phyloP scores from a whole-genome alignment of 1,139 yeast genomes.

The Diutina sp. region DNA sequence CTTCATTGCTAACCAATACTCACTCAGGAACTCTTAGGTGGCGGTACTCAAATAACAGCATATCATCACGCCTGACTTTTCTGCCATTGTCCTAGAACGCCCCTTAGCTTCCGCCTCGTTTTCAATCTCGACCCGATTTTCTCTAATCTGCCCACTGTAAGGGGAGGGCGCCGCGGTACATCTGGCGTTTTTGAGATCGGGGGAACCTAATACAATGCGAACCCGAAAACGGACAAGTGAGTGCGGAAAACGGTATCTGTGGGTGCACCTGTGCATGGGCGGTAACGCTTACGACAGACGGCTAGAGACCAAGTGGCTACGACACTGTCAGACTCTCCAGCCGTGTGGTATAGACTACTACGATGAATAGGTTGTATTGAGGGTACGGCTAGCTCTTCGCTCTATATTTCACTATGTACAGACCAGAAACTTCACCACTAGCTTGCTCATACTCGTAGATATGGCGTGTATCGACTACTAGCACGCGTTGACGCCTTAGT shows the following conservation, averaged over 20 bases:
- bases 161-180: no score
- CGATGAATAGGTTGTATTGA: background rate
- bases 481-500: background rate
- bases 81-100: no score
- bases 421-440: background rate
- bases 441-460: background rate
- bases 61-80: no score
- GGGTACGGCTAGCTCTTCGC: background rate
- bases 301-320: background rate
- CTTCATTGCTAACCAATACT: no score
- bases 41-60: no score
- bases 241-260: background rate
- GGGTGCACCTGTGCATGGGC: background rate
- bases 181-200: background rate
- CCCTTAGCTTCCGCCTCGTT: no score
- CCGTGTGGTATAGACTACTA: no score
- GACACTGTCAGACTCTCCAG: no score
- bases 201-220: no score
- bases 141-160: no score
- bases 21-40: no score
- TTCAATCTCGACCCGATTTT: no score
- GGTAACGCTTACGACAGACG: background rate
- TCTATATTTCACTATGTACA: background rate
- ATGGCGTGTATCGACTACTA: background rate
- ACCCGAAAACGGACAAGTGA: background rate